Conservation (phyloP, 2,329 filamentous ascomycete species). For the Neopestalotiopsis sp. region DNA sequence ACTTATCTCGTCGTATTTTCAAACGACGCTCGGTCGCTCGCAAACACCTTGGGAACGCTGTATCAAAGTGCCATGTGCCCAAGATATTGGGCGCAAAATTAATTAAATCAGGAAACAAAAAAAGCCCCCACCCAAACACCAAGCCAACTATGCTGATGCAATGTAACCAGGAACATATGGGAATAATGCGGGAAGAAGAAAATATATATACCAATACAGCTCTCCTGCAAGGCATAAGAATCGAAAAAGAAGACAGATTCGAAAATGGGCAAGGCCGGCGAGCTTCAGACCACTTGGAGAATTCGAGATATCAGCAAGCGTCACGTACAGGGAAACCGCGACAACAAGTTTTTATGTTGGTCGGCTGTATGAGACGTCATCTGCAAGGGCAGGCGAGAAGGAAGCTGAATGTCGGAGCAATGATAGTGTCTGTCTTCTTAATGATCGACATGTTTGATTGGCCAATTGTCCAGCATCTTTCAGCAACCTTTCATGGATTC, state of each 20-base stretch:
- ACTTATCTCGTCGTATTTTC: background rate
- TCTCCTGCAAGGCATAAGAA: background rate
- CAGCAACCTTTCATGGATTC: slow-evolving; percentile 44
- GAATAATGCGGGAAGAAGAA: background rate
- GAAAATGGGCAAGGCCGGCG: background rate
- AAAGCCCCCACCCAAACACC: slow-evolving; percentile 5
- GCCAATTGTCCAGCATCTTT: background rate
- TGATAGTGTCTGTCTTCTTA: background rate
- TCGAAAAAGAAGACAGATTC: background rate
- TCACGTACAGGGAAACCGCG: background rate
- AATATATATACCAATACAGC: background rate
- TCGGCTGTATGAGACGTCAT: background rate
- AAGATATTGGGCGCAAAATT: background rate
- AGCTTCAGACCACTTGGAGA: background rate
- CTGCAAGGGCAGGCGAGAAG: background rate
- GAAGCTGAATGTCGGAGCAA: background rate
- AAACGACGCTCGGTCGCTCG: background rate
- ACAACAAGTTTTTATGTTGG: background rate
- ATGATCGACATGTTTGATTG: background rate
- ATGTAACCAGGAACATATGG: slow-evolving; percentile 1
- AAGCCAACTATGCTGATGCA: slow-evolving; percentile 11
- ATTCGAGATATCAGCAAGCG: background rate
- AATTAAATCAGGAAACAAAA: background rate
- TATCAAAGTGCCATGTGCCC: background rate
- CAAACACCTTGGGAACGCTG: background rate